phyloP scores from a whole-genome alignment of 1,284 basidiomycete genomes.

The Testicularia cyperi region DNA sequence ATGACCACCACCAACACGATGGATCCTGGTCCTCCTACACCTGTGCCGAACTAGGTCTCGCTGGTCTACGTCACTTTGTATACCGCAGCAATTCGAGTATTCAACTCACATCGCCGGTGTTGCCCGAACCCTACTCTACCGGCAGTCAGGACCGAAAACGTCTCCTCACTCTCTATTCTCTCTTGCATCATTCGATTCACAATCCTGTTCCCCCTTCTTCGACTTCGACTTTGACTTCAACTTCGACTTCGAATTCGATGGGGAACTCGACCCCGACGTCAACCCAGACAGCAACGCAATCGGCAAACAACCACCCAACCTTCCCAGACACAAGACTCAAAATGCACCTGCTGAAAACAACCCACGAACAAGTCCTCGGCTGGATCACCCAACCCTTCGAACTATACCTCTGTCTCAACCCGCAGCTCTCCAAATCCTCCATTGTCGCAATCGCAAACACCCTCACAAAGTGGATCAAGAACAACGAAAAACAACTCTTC shows the following conservation, averaged over 20 bases:
- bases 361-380: slow-evolving; percentile 72
- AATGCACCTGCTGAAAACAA: slow-evolving; percentile 71
- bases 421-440: slow-evolving; percentile 79
- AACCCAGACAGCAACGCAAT: slow-evolving; percentile 61
- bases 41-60: slow-evolving; percentile 71
- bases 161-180: slow-evolving; percentile 28
- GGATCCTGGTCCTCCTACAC: slow-evolving; percentile 17
- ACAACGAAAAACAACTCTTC: slow-evolving; percentile 79
- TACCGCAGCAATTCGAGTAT: slow-evolving; percentile 87
- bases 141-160: slow-evolving; percentile 68
- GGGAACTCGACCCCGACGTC: slow-evolving; percentile 69
- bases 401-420: no score
- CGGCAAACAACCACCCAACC: no score
- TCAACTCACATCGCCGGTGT: slow-evolving; percentile 79
- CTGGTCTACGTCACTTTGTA: slow-evolving; percentile 87
- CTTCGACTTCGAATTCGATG: slow-evolving; percentile 43
- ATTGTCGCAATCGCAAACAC: slow-evolving; percentile 82
- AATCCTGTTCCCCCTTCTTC: slow-evolving; percentile 10
- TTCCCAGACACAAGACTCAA: slow-evolving; percentile 20
- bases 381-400: slow-evolving; percentile 89
- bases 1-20: no score
- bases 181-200: slow-evolving; percentile 37
- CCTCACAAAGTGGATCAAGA: slow-evolving; percentile 84
- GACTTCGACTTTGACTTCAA: neutral
- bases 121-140: slow-evolving; percentile 77